Evolutionary conservation across 2,329 filamentous ascomycete genomes (phyloP), one percentile per base, ranked within the genome.

Genomic region (Phaeophleospora eucalypticola): DNA sequence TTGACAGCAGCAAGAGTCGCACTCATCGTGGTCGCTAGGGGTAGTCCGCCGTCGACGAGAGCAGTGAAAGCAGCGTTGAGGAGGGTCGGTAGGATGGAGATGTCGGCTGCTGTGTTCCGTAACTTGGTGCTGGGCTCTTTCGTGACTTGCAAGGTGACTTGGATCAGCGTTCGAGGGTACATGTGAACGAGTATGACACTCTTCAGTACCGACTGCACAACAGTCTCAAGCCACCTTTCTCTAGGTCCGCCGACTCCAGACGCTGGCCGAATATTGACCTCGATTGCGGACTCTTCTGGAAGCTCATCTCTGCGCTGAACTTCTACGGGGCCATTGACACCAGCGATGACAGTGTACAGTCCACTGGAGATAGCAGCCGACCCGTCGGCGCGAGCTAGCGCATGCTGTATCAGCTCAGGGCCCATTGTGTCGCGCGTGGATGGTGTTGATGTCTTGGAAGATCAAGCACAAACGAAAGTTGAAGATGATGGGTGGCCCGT

Each of bases 321-420:
- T 72, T 98, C 93, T 57, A 97, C 81, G 14, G 93, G 93, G 0
- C 91, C 93, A 69, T 95, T 97, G 57, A 95, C 89, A 12, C 88
- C 84, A 46, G 86, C 87, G 44, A 94, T 80, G 54, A 97, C 79
- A 36, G 83, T 84, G 68, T 89, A 95, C 40, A 89, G 87, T 47
- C 81, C 76, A 59, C 83, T 78, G 2, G 85, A 81, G 65, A 88
- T 89, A 8, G 81, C 84, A 9, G 86, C 86, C 39, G 89, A 94
- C 52, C 88, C 88, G 65, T 94, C 87, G 19, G 87, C 79, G 52
- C 83, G 84, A 49, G 81, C 76, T 2, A 94, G 76, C 48, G 70
- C 65, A 32, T 63, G 61, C 38, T 58, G 67, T 59, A 39, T 67
- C 55, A 39, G 39, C 36, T 53, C 49, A 2, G 48, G 52, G n/a